Percentiles rank a stretch among this genome's conserved stretches.
These are phyloP conservation scores for Psilocybe cyanescens DNA, from an alignment of 768 basidiomycete genomes.

Conservation along the genomic window DNA sequence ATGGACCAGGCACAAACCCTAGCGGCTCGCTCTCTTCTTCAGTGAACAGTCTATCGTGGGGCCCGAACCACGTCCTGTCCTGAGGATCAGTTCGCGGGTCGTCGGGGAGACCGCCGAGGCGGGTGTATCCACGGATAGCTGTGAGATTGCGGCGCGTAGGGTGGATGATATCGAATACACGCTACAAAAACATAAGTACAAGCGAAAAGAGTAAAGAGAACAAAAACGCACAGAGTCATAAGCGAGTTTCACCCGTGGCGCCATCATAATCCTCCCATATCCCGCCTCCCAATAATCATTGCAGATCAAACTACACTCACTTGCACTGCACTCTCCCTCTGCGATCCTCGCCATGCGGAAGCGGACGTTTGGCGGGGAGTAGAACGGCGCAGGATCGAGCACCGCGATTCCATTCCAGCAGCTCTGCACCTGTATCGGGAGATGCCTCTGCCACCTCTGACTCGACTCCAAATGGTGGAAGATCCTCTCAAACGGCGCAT, in stretches of 20 bases:
- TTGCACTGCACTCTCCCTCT: constrained; percentile 92
- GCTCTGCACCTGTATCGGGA: constrained; percentile 95
- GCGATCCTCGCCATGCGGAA: constrained; percentile 94
- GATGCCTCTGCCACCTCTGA: constrained; percentile 85
- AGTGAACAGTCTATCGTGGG: constrained; percentile 93
- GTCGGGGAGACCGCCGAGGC: constrained; percentile 93
- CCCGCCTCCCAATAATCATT: constrained; percentile 99
- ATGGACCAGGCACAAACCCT: constrained; percentile 80
- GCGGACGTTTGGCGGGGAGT: constrained; percentile 84
- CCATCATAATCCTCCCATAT: constrained; percentile 97
- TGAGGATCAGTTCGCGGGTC: constrained; percentile 97
- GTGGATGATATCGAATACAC: constrained; percentile 95
- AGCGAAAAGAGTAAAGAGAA: background rate
- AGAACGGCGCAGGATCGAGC: constrained; percentile 95
- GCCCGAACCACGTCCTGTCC: constrained; percentile 97
- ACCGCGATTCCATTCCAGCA: constrained; percentile 99
- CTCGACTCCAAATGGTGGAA: constrained; percentile 85
- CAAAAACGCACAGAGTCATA: constrained; percentile 76
- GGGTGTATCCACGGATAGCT: constrained; percentile 92
- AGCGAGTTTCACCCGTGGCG: constrained; percentile 93
- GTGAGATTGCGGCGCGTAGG: constrained; percentile 89
- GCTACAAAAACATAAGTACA: constrained; percentile 43
- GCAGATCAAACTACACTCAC: constrained; percentile 95
- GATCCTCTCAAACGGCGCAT: constrained; percentile 93
- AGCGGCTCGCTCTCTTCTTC: constrained; percentile 83